These are phyloP conservation scores for Penicillium diatomitis DNA, from an alignment of 495 filamentous ascomycete genomes.

Conservation along the genomic window DNA sequence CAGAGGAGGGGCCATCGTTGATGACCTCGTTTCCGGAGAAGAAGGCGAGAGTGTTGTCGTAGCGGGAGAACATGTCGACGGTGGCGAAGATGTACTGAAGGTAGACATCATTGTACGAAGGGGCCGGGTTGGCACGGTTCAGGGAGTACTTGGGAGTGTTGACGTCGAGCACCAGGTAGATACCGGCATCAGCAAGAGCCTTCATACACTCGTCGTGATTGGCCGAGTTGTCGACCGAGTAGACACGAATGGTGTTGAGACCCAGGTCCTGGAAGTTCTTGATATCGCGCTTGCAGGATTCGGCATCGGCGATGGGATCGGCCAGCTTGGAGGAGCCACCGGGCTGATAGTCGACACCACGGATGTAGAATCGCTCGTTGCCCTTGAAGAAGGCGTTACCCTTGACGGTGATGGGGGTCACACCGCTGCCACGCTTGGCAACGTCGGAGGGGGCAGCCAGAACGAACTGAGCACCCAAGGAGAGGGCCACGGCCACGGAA, in stretches of 20 bases:
- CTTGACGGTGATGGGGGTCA: constrained; percentile 48
- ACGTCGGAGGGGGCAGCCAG: constrained; percentile 41
- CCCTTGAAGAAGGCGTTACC: constrained; percentile 81
- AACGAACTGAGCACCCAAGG: constrained; percentile 36
- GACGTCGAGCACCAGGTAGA: constrained; percentile 85
- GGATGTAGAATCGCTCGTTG: constrained; percentile 77
- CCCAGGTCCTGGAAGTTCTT: constrained; percentile 74
- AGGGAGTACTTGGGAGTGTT: constrained; percentile 74
- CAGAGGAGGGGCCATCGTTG: constrained; percentile 69
- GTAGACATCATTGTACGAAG: constrained; percentile 87
- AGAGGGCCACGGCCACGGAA: constrained; percentile 46
- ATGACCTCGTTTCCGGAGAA: constrained; percentile 97
- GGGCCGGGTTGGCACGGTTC: constrained; percentile 63
- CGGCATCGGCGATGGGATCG: constrained; percentile 71
- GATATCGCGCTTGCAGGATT: constrained; percentile 74
- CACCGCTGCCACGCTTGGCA: constrained; percentile 29
- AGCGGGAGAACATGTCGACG: constrained; percentile 78
- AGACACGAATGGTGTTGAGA: constrained; percentile 86
- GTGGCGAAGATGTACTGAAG: constrained; percentile 91
- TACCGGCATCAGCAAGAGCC: constrained; percentile 69
- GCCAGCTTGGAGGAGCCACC: constrained; percentile 69
- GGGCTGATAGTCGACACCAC: constrained; percentile 92
- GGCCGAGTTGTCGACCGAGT: constrained; percentile 81
- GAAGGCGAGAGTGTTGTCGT: constrained; percentile 86
- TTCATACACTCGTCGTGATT: constrained; percentile 83